Percentiles rank a stretch among this genome's conserved stretches.
These are phyloP conservation scores for Colletotrichum incanum DNA, from an alignment of 2,329 filamentous ascomycete genomes.

Conservation along the genomic window DNA sequence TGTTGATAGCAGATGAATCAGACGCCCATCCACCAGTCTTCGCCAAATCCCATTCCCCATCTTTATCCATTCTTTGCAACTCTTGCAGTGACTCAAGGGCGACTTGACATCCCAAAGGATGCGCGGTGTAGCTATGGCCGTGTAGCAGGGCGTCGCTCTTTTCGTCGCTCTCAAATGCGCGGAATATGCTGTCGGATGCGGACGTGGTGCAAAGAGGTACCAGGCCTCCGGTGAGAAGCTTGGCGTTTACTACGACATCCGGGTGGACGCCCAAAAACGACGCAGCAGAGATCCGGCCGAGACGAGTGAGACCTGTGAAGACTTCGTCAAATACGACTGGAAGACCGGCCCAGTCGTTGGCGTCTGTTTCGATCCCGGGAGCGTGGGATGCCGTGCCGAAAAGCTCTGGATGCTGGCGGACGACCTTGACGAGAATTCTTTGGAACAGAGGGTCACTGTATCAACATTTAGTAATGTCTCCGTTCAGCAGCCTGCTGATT, in stretches of 20 bases:
- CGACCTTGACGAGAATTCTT: conserved; percentile 76
- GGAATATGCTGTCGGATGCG: conserved; percentile 81
- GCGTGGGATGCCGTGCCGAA: conserved; percentile 58
- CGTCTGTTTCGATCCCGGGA: conserved; percentile 36
- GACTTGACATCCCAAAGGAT: conserved; percentile 85
- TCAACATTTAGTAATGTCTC: conserved; percentile 32
- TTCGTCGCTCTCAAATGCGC: conserved; percentile 78
- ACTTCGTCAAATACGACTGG: conserved; percentile 90
- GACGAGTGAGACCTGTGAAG: conserved; percentile 87
- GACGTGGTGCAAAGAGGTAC: conserved; percentile 84
- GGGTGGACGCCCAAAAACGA: conserved; percentile 78
- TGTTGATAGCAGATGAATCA: background rate
- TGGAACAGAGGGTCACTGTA: conserved; percentile 87
- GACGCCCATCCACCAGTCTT: conserved; percentile 60
- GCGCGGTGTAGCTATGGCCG: conserved; percentile 90
- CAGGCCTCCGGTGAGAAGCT: conserved; percentile 85
- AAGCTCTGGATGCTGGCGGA: conserved; percentile 72
- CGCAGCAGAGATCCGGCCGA: conserved; percentile 80
- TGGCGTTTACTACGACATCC: conserved; percentile 86
- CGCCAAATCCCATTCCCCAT: conserved; percentile 71
- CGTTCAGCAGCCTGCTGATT: background rate
- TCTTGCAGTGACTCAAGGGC: conserved; percentile 76
- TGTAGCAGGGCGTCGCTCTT: conserved; percentile 87
- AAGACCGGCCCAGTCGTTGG: conserved; percentile 76
- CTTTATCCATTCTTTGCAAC: conserved; percentile 72